Evolutionary conservation across 108 stramenopile genomes (phyloP).

Genomic region (Asterionellopsis glacialis): DNA sequence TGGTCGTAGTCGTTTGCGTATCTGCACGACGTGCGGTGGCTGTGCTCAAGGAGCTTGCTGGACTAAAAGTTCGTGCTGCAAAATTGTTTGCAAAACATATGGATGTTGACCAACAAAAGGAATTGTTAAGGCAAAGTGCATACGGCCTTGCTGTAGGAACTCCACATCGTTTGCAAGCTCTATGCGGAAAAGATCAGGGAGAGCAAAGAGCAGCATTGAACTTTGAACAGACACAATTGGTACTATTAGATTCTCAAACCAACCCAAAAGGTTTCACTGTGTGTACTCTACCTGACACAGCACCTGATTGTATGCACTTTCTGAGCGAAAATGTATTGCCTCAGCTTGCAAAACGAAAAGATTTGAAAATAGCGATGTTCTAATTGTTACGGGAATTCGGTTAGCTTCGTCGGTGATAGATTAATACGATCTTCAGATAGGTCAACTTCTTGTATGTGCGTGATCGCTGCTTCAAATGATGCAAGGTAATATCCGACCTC

Average conservation of each 20-base stretch:
- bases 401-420: background rate
- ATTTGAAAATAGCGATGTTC: constrained; percentile 59
- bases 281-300: constrained; percentile 82
- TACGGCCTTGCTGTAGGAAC: constrained; percentile 78
- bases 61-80: constrained; percentile 56
- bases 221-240: constrained; percentile 52
- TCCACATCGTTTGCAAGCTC: constrained; percentile 62
- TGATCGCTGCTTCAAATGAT: constrained; percentile 83
- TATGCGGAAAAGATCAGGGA: constrained; percentile 23
- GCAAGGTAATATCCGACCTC: constrained; percentile 90
- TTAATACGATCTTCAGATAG: constrained; percentile 22
- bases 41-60: constrained; percentile 61
- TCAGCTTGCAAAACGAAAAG: constrained; percentile 37
- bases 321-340: constrained; percentile 54
- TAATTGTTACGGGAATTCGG: constrained; percentile 12
- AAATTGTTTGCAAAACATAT: constrained; percentile 85
- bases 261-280: constrained; percentile 70
- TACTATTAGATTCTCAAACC: constrained; percentile 55
- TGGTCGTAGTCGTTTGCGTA: constrained; percentile 59
- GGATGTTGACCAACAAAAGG: constrained; percentile 55
- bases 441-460: constrained; percentile 76
- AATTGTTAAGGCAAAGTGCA: constrained; percentile 28
- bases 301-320: constrained; percentile 54
- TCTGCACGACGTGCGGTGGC: constrained; percentile 78
- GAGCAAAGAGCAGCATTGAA: constrained; percentile 33